Evolutionary conservation across 192 early-diverging fungal species (phyloP), one percentile per base, ranked within the genome.

Genomic region (Lunasporangiospora selenospora): DNA sequence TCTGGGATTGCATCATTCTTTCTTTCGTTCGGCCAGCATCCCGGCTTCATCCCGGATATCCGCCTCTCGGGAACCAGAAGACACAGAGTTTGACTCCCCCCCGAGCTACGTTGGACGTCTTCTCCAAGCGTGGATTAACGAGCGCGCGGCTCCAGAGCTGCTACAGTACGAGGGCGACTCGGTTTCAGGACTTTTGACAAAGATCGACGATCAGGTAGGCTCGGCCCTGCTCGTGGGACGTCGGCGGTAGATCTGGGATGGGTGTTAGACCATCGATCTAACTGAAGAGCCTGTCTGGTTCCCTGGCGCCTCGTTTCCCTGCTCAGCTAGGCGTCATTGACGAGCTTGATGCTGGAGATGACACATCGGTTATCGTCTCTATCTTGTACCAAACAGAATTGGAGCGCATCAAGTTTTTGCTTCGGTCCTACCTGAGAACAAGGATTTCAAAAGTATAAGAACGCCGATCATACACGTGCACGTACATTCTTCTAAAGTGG

Each of bases 81-180:
- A 30, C 3, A n/a, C 27, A 15, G 16, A 19, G 4, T 19, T 27
- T 3, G 4, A 42, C 12, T 30, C 27, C 21, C 56, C 53, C 23
- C 49, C 51, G 9, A 60, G 69, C 40, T 66, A 79, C 57, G 67
- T 86, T 3, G 11, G 19, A 26, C 41, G 37, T 7, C 64, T 90
- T 33, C 87, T 85, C 6, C 71, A 81, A 33, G 76, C 67, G 13
- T 91, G 90, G 90, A 79, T 89, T 31, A 86, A 88, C 56, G 90
- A 91, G 55, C 86, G 87, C 6, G 81, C 77, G 37, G 81, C 87
- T 10, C 88, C 90, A 9, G 88, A 88, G 62, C 42, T 91, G 9
- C 57, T 91, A 2, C 79, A 75, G 15, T 90, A 84, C 42, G 57
- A 82, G 46, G 51, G 46, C 15, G 57, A 63, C 15, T 37, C 78